Evolutionary conservation across 768 basidiomycete species (phyloP), one percentile per base, ranked within the genome.

Genomic region (Myochromella boudieri): DNA sequence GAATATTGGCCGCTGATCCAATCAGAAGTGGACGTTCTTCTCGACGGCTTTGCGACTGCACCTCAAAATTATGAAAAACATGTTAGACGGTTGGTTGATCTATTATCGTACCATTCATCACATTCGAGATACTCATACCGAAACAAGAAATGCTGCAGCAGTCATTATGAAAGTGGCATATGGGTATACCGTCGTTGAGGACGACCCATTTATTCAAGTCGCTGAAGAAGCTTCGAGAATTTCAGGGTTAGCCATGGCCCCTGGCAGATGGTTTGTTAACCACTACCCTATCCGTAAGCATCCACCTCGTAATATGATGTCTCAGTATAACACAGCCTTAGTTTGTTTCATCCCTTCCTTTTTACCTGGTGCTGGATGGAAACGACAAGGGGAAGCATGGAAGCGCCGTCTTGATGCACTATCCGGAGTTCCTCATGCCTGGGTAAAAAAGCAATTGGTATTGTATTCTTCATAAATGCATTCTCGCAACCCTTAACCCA

Each of bases 281-380:
- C 71, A 70, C 43, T 61, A 60, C 44, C 74, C 74, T 2, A 61
- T 71, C 10, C 46, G 72, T 74, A 42, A 38, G 68, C 29, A 41
- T 3, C 4, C 9, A 14, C 25, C 29, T 39, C 11, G 11, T 15
- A 22, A 24, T 31, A 11, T 8, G 20, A 20, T 20, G 20, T 37
- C 8, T 20, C 47, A 8, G 39, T 36, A 11, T 6, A 14, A 38
- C 24, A 27, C 27, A 4, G 34, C 18, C 2, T 10, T 25, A 75
- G 72, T 80, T 17, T 75, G 76, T 22, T 71, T 74, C 40, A 47
- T 80, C n/a, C 80, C 80, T 2, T 61, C 68, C 2, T 80, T 64
- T 58, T 56, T 81, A 24, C 80, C 80, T 6, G 75, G 76, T 10
- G 70, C 71, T 5, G 61, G 53, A 0, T 81, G 77, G 66, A 75